These are phyloP conservation scores for Amylocystis lapponica DNA, from an alignment of 768 basidiomycete genomes.

Conservation along the genomic window DNA sequence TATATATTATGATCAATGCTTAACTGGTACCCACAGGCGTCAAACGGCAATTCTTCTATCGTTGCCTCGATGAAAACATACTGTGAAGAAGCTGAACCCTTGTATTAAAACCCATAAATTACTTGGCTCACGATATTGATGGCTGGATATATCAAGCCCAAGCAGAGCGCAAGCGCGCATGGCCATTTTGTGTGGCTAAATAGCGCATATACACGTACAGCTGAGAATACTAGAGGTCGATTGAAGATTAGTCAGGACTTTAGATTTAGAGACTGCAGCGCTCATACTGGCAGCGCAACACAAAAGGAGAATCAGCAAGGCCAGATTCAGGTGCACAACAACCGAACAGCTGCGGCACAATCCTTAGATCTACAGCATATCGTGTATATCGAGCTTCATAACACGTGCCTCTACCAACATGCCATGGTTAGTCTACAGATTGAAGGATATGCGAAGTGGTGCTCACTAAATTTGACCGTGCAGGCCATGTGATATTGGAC, in stretches of 20 bases:
- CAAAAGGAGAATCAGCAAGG: not conserved
- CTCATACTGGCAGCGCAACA: not conserved
- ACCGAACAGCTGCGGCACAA: slow-evolving; percentile 10
- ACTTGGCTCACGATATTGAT: slow-evolving; percentile 10
- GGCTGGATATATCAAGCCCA: slow-evolving; percentile 10
- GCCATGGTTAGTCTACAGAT: not conserved
- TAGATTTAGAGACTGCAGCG: not conserved
- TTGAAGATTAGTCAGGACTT: not conserved
- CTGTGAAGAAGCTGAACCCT: no score
- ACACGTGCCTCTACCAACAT: not conserved
- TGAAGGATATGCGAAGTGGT: no score
- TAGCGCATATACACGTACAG: slow-evolving; percentile 13
- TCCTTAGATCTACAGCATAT: not conserved
- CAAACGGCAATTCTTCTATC: no score
- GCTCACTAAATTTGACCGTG: not conserved
- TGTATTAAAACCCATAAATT: no score
- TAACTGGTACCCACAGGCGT: not conserved
- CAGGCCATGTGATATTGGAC: slow-evolving; percentile 1
- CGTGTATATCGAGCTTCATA: not conserved
- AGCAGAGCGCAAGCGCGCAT: slow-evolving; percentile 1
- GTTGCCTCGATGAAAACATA: not conserved
- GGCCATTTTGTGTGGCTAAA: slow-evolving; percentile 2
- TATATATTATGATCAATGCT: not conserved
- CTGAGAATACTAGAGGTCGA: slow-evolving; percentile 5
- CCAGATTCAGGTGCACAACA: slow-evolving; percentile 1